Evolutionary conservation across 1,139 yeast genomes (phyloP).

Genomic region (Candida mesenterica): DNA sequence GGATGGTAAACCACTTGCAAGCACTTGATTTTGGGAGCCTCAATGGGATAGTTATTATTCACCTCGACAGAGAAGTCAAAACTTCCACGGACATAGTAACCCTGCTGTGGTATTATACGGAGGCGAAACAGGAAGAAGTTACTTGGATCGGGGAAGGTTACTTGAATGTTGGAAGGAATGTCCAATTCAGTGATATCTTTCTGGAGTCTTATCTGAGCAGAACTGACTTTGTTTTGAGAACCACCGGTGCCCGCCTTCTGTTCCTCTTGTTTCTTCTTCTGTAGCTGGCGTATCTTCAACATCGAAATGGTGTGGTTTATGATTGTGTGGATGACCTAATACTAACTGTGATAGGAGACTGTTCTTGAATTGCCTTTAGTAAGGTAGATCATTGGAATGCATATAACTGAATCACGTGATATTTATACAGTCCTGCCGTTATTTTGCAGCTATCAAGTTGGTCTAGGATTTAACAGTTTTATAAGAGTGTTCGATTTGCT

Average conservation of each 20-base stretch:
- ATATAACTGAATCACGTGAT: not conserved
- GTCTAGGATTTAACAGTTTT: too few relatives aligned
- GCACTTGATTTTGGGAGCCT: conserved; percentile 85
- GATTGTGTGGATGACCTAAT: not conserved
- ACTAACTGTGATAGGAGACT: too few relatives aligned
- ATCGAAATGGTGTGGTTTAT: conserved; percentile 6
- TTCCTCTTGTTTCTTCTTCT: conserved; percentile 54
- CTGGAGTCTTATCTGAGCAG: conserved; percentile 56
- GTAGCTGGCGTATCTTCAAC: conserved; percentile 57
- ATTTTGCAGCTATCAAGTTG: too few relatives aligned
- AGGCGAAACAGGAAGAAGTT: conserved; percentile 64
- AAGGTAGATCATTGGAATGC: too few relatives aligned
- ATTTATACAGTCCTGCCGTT: too few relatives aligned
- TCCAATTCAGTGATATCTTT: conserved; percentile 69
- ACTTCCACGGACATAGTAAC: conserved; percentile 68
- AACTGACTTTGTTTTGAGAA: conserved; percentile 30
- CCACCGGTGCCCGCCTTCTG: conserved; percentile 21
- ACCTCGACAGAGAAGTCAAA: conserved; percentile 67
- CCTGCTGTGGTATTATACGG: conserved; percentile 70
- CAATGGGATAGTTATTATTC: conserved; percentile 80
- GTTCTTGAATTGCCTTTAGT: too few relatives aligned
- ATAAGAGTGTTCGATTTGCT: too few relatives aligned
- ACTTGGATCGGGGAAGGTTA: conserved; percentile 54
- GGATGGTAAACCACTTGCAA: conserved; percentile 82
- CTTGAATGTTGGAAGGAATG: conserved; percentile 60